These are phyloP conservation scores for Pachysandra terminalis DNA, from an alignment of 164 flowering plant genomes.

Conservation along the genomic window DNA sequence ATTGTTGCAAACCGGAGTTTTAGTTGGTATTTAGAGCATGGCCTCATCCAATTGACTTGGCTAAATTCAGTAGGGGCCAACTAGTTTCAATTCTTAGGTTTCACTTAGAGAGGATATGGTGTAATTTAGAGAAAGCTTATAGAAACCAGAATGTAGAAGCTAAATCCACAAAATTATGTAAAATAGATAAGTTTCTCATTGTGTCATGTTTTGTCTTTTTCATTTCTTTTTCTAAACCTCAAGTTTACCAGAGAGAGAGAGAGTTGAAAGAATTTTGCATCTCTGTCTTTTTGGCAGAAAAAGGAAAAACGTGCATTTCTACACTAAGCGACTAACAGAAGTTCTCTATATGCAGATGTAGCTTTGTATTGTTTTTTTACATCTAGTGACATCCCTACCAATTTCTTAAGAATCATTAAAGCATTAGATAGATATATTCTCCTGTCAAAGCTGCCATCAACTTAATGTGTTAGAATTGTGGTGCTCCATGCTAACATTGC, in stretches of 20 bases:
- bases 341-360: too few relatives aligned
- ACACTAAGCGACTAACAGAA: too few relatives aligned
- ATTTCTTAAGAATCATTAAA: too few relatives aligned
- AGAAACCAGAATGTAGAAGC: neutral
- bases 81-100: neutral
- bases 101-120: neutral
- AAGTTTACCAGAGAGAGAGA: too few relatives aligned
- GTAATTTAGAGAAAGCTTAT: neutral
- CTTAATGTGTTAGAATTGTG: neutral
- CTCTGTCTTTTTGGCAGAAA: too few relatives aligned
- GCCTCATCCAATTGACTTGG: neutral
- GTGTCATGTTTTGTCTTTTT: too few relatives aligned
- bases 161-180: neutral
- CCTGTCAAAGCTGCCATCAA: neutral
- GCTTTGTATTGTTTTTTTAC: too few relatives aligned
- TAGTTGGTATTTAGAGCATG: neutral
- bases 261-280: too few relatives aligned
- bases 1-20: too few relatives aligned
- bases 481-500: neutral
- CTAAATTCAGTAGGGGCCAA: neutral
- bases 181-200: neutral
- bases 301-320: too few relatives aligned
- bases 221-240: too few relatives aligned
- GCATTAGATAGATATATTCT: neutral
- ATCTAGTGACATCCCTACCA: too few relatives aligned